These are phyloP conservation scores for Cyberlindnera maritima DNA, from an alignment of 805 yeast genomes.

Conservation along the genomic window DNA sequence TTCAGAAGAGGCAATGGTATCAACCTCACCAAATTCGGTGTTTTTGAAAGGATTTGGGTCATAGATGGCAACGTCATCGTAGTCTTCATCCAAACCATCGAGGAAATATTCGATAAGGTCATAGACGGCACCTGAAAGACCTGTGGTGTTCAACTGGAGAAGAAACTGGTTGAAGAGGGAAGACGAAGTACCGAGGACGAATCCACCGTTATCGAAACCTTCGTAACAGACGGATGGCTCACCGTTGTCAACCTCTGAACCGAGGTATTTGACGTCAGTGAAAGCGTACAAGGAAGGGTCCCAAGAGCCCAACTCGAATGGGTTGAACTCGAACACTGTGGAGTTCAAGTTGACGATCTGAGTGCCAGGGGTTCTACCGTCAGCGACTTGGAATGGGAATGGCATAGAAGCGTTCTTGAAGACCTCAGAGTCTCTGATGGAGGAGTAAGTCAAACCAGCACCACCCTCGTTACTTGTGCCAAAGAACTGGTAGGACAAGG, in stretches of 20 bases:
- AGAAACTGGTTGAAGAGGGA: slow-evolving; percentile 71
- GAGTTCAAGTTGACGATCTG: slow-evolving; percentile 58
- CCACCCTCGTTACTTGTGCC: slow-evolving; percentile 30
- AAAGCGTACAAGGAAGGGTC: slow-evolving; percentile 71
- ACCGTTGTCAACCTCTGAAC: slow-evolving; percentile 42
- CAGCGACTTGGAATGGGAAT: slow-evolving; percentile 64
- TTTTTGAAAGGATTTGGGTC: slow-evolving; percentile 69
- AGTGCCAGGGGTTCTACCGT: slow-evolving; percentile 66
- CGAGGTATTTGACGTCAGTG: slow-evolving; percentile 64
- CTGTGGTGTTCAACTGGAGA: slow-evolving; percentile 59
- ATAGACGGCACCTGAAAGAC: slow-evolving; percentile 44
- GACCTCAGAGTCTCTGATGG: slow-evolving; percentile 57
- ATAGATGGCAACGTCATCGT: slow-evolving; percentile 68
- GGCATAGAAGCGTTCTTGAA: slow-evolving; percentile 66
- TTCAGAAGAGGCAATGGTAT: slow-evolving; percentile 37
- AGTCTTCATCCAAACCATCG: slow-evolving; percentile 42
- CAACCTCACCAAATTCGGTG: slow-evolving; percentile 36
- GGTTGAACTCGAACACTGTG: slow-evolving; percentile 61
- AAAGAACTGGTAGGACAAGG: slow-evolving; percentile 27
- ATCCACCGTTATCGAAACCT: slow-evolving; percentile 82
- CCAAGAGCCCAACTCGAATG: slow-evolving; percentile 85
- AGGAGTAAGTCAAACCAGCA: slow-evolving; percentile 57
- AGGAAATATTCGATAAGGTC: slow-evolving; percentile 46
- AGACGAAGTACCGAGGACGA: slow-evolving; percentile 78
- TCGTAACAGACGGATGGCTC: slow-evolving; percentile 46